phyloP scores from a whole-genome alignment of 257 asterid species.

The Solanum bukasovii region DNA sequence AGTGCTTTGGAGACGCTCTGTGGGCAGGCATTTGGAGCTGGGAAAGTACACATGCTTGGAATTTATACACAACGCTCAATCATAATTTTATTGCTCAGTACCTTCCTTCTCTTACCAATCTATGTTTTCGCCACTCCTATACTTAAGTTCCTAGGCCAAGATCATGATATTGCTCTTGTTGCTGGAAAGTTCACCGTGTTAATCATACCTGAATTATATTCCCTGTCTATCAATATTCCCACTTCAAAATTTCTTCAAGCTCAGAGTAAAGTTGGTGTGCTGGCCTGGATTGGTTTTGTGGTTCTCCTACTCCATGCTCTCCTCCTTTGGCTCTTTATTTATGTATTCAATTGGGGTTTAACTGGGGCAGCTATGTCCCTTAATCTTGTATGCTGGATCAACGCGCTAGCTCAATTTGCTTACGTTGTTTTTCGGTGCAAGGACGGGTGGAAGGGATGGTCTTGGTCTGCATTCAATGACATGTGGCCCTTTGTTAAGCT shows the following conservation, averaged over 20 bases:
- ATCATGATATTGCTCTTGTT: constrained; percentile 36
- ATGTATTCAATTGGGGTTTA: constrained; percentile 45
- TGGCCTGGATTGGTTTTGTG: constrained; percentile 46
- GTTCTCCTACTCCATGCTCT: constrained; percentile 30
- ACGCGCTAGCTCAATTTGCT: constrained; percentile 39
- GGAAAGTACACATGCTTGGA: constrained; percentile 73
- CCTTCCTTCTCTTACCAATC: constrained; percentile 42
- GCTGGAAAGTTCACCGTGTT: constrained; percentile 52
- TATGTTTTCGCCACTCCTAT: constrained; percentile 64
- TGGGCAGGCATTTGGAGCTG: constrained; percentile 85
- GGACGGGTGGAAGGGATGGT: constrained; percentile 90
- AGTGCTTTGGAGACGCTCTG: constrained; percentile 90
- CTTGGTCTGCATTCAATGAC: constrained; percentile 47
- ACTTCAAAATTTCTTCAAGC: constrained; percentile 73
- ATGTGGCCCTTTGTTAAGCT: constrained; percentile 73
- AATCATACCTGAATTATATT: constrained; percentile 52
- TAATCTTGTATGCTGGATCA: constrained; percentile 45
- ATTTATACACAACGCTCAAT: constrained; percentile 72
- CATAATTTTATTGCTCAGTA: constrained; percentile 36
- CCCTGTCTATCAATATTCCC: constrained; percentile 52
- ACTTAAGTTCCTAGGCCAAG: constrained; percentile 59
- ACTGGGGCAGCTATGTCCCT: constrained; percentile 55
- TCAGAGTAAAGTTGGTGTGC: constrained; percentile 62
- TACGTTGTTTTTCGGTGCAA: constrained; percentile 69
- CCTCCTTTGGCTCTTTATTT: constrained; percentile 50